phyloP scores from a whole-genome alignment of 768 basidiomycete species.

The Russula sp. region DNA sequence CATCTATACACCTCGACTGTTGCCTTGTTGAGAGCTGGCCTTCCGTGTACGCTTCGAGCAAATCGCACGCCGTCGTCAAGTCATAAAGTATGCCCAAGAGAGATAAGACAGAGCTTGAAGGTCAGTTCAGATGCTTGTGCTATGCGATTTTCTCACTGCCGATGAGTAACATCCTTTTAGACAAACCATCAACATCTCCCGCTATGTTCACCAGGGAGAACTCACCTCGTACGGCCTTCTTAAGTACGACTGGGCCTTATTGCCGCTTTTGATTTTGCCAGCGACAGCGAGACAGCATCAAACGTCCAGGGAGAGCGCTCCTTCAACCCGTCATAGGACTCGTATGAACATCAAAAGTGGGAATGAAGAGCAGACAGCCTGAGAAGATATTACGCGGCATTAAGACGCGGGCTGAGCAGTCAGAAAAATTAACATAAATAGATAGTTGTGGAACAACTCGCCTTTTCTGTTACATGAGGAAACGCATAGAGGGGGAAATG shows the following conservation, averaged over 20 bases:
- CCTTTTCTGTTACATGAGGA: no score
- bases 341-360: conserved; percentile 90
- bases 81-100: no score
- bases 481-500: no score
- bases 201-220: conserved; percentile 2
- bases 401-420: conserved; percentile 33
- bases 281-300: conserved; percentile 91
- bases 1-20: no score
- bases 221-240: conserved; percentile 92
- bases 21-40: no score
- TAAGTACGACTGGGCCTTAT: conserved; percentile 86
- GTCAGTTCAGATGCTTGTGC: no score
- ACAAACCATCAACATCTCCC: neutral
- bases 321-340: conserved; percentile 87
- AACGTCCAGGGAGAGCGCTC: conserved; percentile 96
- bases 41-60: no score
- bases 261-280: conserved; percentile 87
- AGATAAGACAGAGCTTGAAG: no score
- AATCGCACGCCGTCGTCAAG: no score
- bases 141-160: no score
- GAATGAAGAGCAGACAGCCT: conserved; percentile 95
- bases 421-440: no score
- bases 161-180: conserved; percentile 80
- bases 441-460: no score
- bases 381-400: conserved; percentile 74